A percentile compares a stretch with the other conserved stretches of the same genome.
Evolutionary conservation across 1,284 basidiomycete genomes (phyloP).

Genomic region (Stereum hirsutum): DNA sequence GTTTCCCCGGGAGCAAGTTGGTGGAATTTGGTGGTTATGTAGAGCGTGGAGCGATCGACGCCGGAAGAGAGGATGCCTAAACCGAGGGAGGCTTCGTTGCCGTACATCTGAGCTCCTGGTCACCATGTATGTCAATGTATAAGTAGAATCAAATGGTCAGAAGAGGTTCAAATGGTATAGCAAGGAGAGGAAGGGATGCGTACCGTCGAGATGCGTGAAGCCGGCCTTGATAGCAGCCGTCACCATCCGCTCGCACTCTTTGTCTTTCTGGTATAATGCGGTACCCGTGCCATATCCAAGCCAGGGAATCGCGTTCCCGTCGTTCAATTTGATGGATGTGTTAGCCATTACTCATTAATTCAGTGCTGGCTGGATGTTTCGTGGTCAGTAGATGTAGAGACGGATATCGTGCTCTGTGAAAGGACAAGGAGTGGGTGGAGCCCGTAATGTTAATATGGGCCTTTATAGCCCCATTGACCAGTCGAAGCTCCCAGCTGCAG

Average conservation of each 20-base stretch:
- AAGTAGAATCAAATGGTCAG: no score
- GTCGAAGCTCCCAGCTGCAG: no score
- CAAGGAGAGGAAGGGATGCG: no score
- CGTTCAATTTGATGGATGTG: constrained; percentile 42
- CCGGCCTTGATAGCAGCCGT: constrained; percentile 47
- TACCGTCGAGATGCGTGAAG: constrained; percentile 63
- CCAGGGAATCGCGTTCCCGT: constrained; percentile 48
- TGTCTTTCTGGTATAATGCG: constrained; percentile 45
- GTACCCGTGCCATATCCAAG: constrained; percentile 67
- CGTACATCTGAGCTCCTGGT: constrained; percentile 64
- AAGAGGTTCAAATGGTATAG: no score
- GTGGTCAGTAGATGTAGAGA: no score
- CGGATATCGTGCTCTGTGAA: no score
- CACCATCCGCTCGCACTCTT: constrained; percentile 35
- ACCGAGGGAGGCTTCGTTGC: constrained; percentile 53
- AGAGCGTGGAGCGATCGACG: constrained; percentile 46
- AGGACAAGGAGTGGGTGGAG: no score
- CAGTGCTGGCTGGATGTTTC: no score
- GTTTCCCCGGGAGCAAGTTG: constrained; percentile 30
- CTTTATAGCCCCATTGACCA: no score
- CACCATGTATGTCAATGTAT: no score
- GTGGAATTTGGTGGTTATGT: constrained; percentile 57
- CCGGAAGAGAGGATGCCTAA: constrained; percentile 40
- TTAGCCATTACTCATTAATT: constrained; percentile 29
- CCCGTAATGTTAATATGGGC: no score